A percentile compares a stretch with the other conserved stretches of the same genome.
Evolutionary conservation across 2,329 filamentous ascomycete species (phyloP).

Genomic region (Cylindrodendrum hubeiense): DNA sequence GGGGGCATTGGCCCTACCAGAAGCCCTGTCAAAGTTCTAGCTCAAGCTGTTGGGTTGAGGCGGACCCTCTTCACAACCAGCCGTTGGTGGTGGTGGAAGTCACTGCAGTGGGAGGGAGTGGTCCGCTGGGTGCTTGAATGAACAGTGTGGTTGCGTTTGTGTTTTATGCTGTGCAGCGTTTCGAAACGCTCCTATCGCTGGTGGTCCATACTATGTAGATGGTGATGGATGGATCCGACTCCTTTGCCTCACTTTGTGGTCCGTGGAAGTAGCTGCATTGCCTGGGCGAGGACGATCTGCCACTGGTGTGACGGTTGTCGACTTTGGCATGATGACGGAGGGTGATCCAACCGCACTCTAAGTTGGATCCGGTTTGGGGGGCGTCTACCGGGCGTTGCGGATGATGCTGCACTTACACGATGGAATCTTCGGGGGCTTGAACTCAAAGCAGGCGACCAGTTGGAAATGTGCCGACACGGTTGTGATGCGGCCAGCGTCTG

Average conservation of each 20-base stretch:
- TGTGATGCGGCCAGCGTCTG: constrained; percentile 15
- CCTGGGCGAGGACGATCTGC: background rate
- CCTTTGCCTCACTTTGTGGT: background rate
- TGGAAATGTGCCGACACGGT: constrained; percentile 2
- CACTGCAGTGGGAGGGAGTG: background rate
- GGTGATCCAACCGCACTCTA: background rate
- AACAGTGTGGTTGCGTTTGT: constrained; percentile 3
- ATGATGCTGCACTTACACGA: constrained; percentile 43
- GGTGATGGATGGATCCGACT: background rate
- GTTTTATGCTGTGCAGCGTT: constrained; percentile 9
- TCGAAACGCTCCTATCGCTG: constrained; percentile 13
- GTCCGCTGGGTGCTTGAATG: background rate
- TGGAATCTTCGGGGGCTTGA: constrained; percentile 11
- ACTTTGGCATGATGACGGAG: background rate
- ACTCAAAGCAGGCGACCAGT: constrained; percentile 17
- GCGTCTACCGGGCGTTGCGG: constrained; percentile 15
- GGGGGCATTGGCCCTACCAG: constrained; percentile 34
- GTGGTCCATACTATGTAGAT: background rate
- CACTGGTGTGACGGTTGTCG: constrained; percentile 7
- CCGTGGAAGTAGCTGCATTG: background rate
- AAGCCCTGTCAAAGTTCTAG: constrained; percentile 45
- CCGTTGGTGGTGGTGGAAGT: background rate
- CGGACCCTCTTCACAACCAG: constrained; percentile 1
- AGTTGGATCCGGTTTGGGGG: constrained; percentile 4
- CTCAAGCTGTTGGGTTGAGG: constrained; percentile 31